Evolutionary conservation across 1,139 yeast species (phyloP).

Genomic region (Hemisphaericaspora xylanilytica): DNA sequence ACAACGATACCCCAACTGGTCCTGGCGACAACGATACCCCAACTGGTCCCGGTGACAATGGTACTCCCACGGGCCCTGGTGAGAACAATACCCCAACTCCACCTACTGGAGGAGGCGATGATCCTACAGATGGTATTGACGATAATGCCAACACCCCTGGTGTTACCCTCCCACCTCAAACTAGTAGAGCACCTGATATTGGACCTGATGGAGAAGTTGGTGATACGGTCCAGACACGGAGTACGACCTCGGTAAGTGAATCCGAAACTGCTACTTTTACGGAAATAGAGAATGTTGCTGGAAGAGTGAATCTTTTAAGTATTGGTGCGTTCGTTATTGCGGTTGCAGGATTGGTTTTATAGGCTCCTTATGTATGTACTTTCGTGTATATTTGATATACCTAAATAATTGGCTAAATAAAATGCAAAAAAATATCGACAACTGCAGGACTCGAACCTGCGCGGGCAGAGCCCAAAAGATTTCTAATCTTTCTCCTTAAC

Average conservation of each 20-base stretch:
- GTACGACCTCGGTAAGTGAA: neutral
- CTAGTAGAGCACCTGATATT: neutral
- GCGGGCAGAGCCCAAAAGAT: conserved; percentile 61
- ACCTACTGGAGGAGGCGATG: no score
- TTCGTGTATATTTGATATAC: no score
- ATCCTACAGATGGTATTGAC: no score
- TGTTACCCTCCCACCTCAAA: neutral
- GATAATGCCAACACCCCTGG: no score
- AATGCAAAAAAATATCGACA: conserved; percentile 38
- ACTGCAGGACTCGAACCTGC: conserved; percentile 61
- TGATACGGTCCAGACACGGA: neutral
- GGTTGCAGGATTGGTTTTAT: neutral
- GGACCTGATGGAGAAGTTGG: neutral
- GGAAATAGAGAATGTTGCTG: neutral
- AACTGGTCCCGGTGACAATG: no score
- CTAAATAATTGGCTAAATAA: no score
- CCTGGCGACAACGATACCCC: no score
- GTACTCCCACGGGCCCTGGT: no score
- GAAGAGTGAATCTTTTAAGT: neutral
- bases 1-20: no score
- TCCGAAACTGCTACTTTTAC: neutral
- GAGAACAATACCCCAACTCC: no score
- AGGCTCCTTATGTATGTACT: neutral
- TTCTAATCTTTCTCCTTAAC: conserved; percentile 59
- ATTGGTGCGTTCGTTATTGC: neutral